A percentile compares a stretch with the other conserved stretches of the same genome.
These are phyloP conservation scores for Tricholoma terreum DNA, from an alignment of 768 basidiomycete genomes.

Conservation along the genomic window DNA sequence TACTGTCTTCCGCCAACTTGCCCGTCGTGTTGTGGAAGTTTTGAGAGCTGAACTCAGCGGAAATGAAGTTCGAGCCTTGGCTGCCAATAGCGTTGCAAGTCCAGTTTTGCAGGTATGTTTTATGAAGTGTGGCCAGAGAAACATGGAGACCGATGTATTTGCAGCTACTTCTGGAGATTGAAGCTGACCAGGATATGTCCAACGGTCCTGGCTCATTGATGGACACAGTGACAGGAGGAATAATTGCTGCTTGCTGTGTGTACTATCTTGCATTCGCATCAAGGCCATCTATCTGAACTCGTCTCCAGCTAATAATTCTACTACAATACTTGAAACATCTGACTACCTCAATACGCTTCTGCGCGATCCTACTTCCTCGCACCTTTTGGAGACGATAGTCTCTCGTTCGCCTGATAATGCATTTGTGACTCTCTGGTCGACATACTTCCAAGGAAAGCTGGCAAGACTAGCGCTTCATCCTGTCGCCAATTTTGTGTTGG, in stretches of 20 bases:
- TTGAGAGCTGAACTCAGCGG: constrained; percentile 52
- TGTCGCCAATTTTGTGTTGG: constrained; percentile 91
- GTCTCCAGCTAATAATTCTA: constrained; percentile 37
- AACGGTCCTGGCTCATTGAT: constrained; percentile 68
- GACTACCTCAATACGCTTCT: constrained; percentile 83
- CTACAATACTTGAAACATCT: constrained; percentile 45
- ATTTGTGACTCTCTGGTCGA: constrained; percentile 69
- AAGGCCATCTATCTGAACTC: neutral
- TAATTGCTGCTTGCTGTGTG: constrained; percentile 65
- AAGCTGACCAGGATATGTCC: constrained; percentile 61
- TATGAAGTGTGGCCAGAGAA: constrained; percentile 9
- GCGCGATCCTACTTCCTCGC: constrained; percentile 84
- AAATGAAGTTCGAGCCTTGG: constrained; percentile 77
- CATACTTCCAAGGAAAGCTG: constrained; percentile 76
- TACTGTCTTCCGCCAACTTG: constrained; percentile 44
- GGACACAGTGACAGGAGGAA: constrained; percentile 76
- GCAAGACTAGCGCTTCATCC: constrained; percentile 77
- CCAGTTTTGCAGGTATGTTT: constrained; percentile 65
- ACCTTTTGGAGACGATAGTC: constrained; percentile 82
- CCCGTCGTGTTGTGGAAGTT: constrained; percentile 44
- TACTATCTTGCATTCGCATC: constrained; percentile 9
- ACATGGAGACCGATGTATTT: constrained; percentile 3
- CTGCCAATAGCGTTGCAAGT: constrained; percentile 72
- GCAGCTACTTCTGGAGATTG: constrained; percentile 81
- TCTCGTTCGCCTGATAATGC: constrained; percentile 54